Percentiles rank a stretch among this genome's conserved stretches.
These are phyloP conservation scores for Coelastrella sp. DNA, from an alignment of 139 green algal genomes.

Conservation along the genomic window DNA sequence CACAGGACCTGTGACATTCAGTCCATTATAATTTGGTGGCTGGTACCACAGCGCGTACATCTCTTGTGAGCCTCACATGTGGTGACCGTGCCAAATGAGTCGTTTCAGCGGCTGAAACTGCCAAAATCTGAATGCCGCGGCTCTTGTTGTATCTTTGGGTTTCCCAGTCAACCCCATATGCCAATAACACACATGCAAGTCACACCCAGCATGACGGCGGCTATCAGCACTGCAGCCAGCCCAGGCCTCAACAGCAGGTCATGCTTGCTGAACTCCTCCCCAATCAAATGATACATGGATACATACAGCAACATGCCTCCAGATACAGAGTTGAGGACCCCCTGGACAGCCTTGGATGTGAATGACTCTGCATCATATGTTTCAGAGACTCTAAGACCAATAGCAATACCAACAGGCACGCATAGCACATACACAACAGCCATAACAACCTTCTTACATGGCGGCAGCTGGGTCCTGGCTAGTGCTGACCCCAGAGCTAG, in stretches of 20 bases:
- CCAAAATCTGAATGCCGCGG: too few species aligned
- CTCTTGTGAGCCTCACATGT: too few species aligned
- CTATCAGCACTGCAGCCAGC: slow-evolving; percentile 31
- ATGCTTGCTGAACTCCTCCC: slow-evolving; percentile 52
- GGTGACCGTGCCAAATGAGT: too few species aligned
- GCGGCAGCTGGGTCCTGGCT: slow-evolving; percentile 46
- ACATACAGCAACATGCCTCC: slow-evolving; percentile 75
- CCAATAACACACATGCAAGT: slow-evolving; percentile 59
- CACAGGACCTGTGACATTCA: too few species aligned
- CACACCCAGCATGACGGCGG: slow-evolving; percentile 46
- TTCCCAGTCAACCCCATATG: slow-evolving; percentile 56
- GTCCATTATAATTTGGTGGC: too few species aligned
- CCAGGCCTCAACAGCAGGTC: slow-evolving; percentile 12
- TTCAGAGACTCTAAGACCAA: slow-evolving; percentile 61
- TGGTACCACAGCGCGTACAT: too few species aligned
- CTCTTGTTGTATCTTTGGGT: background rate
- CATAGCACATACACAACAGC: slow-evolving; percentile 60
- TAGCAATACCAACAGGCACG: slow-evolving; percentile 70
- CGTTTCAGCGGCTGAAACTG: too few species aligned
- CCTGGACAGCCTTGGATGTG: slow-evolving; percentile 42
- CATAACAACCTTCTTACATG: slow-evolving; percentile 42
- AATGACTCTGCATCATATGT: slow-evolving; percentile 53
- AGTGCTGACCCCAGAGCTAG: slow-evolving; percentile 63
- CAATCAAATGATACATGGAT: slow-evolving; percentile 67
- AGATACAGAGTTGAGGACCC: slow-evolving; percentile 66